Evolutionary conservation across 2,329 filamentous ascomycete genomes (phyloP), one percentile per base, ranked within the genome.

Genomic region (Bipolaris bicolor): DNA sequence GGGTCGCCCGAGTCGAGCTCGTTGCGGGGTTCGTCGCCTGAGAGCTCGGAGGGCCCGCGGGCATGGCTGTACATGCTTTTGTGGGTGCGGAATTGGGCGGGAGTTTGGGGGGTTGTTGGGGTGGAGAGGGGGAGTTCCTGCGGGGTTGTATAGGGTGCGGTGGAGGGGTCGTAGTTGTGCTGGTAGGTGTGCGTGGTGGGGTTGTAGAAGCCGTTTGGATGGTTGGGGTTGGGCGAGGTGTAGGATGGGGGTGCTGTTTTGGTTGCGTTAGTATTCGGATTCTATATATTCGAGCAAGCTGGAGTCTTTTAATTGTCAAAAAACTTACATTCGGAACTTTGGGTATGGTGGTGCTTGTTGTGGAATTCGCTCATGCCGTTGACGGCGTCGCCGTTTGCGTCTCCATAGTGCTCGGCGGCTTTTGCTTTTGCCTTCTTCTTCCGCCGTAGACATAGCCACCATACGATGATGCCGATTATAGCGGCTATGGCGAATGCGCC

Each of bases 401-500:
- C 43, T 7, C 13, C 41, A 22, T 43, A 16, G 18, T 26, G 41
- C n/a, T 55, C 56, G 29, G 29, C 29, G 3, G 29, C 29, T 31
- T 31, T 31, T 15, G 22, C 29, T 18, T 58, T 49, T 7, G 15
- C 34, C 34, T 49, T 52, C 16, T 50, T 55, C 20, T 48, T 65
- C 44, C 49, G 61, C 39, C 54, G 61, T 26, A 46, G 61, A 31
- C 56, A 64, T 39, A 55, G 34, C 43, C 57, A 66, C 52, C 63
- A 69, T 44, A 70, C 55, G 4, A 69, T 6, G 5, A 65, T 20
- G 7, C 57, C 64, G 13, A 65, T 31, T 15, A 65, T 45, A 15
- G 61, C 26, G 0, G 63, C 63, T 7, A 70, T 43, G 9, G 34
- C 66, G 16, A 65, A 56, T 10, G 52, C 62, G 18, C 63, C 68